Evolutionary conservation across 148 eudicot genomes (phyloP).

Genomic region (Chenopodium album): DNA sequence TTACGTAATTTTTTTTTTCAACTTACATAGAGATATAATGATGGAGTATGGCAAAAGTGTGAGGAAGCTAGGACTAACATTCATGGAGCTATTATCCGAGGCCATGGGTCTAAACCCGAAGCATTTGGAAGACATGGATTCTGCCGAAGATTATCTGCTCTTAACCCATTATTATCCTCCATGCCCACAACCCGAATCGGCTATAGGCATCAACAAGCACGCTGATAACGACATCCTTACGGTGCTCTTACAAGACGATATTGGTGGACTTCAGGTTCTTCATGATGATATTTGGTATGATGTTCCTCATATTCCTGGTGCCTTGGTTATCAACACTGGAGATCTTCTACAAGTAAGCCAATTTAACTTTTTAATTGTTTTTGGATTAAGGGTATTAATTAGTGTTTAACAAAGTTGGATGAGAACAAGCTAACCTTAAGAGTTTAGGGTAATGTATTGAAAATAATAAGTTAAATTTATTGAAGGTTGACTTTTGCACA

Average conservation of each 20-base stretch:
- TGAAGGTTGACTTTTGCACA: no score
- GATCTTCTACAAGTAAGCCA: conserved; percentile 52
- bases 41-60: conserved; percentile 30
- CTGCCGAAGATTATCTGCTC: conserved; percentile 18
- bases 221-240: conserved; percentile 41
- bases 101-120: conserved; percentile 32
- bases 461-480: no score
- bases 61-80: conserved; percentile 19
- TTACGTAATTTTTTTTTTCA: no score
- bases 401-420: conserved; percentile 11
- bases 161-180: conserved; percentile 43
- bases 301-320: conserved; percentile 29
- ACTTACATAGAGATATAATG: conserved; percentile 27
- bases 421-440: neutral
- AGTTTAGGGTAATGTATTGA: no score
- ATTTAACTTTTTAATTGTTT: no score
- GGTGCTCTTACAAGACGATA: conserved; percentile 35
- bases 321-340: conserved; percentile 40
- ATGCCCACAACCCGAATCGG: conserved; percentile 49
- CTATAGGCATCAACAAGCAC: conserved; percentile 31
- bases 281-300: conserved; percentile 40
- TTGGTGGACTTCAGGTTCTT: conserved; percentile 41
- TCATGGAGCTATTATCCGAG: conserved; percentile 34
- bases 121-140: conserved; percentile 31
- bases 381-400: no score